Conservation (phyloP, 306 rosid species). For the Luffa aegyptiaca region DNA sequence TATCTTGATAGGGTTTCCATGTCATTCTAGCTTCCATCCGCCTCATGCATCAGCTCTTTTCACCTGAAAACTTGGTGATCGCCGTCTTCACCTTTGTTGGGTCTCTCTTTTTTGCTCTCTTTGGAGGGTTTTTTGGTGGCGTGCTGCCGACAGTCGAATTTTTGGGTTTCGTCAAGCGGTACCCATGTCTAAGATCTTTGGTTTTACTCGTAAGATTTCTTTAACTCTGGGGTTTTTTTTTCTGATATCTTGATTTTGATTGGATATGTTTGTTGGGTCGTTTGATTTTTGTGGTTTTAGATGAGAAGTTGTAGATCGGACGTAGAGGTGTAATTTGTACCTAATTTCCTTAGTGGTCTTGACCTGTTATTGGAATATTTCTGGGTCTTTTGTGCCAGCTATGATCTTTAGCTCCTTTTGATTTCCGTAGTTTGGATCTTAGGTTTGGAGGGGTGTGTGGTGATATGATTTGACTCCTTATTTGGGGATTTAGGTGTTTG, state of each 20-base stretch:
- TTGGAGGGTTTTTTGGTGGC: slow-evolving; percentile 41
- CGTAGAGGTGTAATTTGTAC: background rate
- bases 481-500: background rate
- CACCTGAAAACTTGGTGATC: slow-evolving; percentile 9
- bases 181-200: slow-evolving; percentile 75
- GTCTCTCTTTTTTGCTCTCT: slow-evolving; percentile 48
- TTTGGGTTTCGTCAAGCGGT: slow-evolving; percentile 29
- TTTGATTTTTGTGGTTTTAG: background rate
- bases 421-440: background rate
- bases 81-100: slow-evolving; percentile 22
- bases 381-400: background rate
- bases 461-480: background rate
- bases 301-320: slow-evolving; percentile 14
- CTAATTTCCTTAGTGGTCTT: background rate
- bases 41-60: slow-evolving; percentile 46
- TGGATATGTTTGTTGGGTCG: background rate
- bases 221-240: background rate
- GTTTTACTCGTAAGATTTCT: slow-evolving; percentile 55
- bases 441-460: background rate
- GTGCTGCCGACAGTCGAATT: slow-evolving; percentile 24
- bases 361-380: background rate
- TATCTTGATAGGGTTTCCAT: slow-evolving; percentile 61
- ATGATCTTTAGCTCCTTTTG: background rate
- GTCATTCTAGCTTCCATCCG: slow-evolving; percentile 2
- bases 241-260: background rate